Percentiles rank a stretch among this genome's conserved stretches.
Evolutionary conservation across 129 eudicot genomes (phyloP).

Genomic region (Flaveria ramosissima): DNA sequence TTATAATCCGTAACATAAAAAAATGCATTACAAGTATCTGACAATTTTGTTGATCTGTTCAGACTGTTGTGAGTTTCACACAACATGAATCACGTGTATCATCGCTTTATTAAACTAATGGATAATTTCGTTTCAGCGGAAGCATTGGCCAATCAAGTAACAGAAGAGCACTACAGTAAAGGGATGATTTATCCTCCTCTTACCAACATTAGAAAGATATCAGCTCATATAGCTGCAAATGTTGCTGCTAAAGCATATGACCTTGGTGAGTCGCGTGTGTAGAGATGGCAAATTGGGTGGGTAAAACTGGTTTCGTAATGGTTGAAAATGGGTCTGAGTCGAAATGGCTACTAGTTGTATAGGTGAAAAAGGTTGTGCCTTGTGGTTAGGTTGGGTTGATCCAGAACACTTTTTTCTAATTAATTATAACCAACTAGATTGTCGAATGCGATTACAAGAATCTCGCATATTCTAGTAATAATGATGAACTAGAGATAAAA

Average conservation of each 20-base stretch:
- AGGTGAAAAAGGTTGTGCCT: neutral
- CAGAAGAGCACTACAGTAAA: slow-evolving; percentile 72
- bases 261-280: slow-evolving; percentile 54
- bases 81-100: neutral
- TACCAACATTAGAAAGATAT: slow-evolving; percentile 73
- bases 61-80: neutral
- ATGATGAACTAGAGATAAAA: neutral
- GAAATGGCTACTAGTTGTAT: neutral
- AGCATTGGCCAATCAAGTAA: slow-evolving; percentile 87
- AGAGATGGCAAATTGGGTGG: neutral
- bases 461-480: neutral
- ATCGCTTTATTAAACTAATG: neutral
- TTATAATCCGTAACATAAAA: neutral
- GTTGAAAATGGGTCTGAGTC: neutral
- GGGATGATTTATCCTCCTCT: slow-evolving; percentile 95
- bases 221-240: slow-evolving; percentile 81
- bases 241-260: slow-evolving; percentile 96
- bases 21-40: neutral
- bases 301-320: neutral
- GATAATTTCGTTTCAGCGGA: slow-evolving; percentile 51
- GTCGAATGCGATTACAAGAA: neutral
- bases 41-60: neutral
- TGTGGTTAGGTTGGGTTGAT: neutral
- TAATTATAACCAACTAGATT: neutral
- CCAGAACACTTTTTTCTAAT: neutral